Percentiles rank a stretch among this genome's conserved stretches.
phyloP scores from a whole-genome alignment of 805 yeast genomes.

The Saccharomycopsis sp. region DNA sequence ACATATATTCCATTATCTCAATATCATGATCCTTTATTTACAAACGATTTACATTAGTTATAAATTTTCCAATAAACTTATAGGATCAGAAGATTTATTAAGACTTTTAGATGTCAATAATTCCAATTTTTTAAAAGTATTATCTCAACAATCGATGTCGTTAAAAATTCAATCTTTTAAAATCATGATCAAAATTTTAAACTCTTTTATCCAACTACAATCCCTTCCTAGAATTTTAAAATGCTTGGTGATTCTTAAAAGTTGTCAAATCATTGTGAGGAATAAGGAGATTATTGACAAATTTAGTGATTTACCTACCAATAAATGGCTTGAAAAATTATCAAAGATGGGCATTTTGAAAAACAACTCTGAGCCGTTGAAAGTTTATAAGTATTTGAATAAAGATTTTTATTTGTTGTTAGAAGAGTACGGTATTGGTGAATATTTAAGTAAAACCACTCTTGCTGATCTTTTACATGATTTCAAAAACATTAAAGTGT shows the following conservation, averaged over 20 bases:
- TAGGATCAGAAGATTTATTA: constrained; percentile 6
- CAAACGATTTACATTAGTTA: constrained; percentile 10
- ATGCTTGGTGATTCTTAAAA: not conserved
- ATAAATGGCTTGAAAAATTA: too few species aligned
- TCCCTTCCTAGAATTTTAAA: constrained; percentile 2
- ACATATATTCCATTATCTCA: too few species aligned
- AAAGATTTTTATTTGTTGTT: constrained; percentile 4
- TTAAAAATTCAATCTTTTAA: not conserved
- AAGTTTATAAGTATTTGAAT: not conserved
- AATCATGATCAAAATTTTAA: not conserved
- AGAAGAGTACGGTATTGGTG: too few species aligned
- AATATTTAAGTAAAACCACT: too few species aligned
- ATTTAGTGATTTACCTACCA: too few species aligned
- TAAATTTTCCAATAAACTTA: constrained; percentile 1
- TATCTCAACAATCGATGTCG: not conserved
- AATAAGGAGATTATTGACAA: not conserved
- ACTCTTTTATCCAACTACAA: not conserved
- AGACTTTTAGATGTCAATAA: not conserved
- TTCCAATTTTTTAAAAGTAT: not conserved
- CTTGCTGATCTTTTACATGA: too few species aligned
- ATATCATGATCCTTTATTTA: too few species aligned
- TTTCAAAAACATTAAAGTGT: too few species aligned
- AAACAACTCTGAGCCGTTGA: too few species aligned
- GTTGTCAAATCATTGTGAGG: not conserved
- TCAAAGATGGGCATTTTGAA: too few species aligned